Percentiles rank a stretch among this genome's conserved stretches.
These are phyloP conservation scores for Collybia sordida DNA, from an alignment of 768 basidiomycete genomes.

Conservation along the genomic window DNA sequence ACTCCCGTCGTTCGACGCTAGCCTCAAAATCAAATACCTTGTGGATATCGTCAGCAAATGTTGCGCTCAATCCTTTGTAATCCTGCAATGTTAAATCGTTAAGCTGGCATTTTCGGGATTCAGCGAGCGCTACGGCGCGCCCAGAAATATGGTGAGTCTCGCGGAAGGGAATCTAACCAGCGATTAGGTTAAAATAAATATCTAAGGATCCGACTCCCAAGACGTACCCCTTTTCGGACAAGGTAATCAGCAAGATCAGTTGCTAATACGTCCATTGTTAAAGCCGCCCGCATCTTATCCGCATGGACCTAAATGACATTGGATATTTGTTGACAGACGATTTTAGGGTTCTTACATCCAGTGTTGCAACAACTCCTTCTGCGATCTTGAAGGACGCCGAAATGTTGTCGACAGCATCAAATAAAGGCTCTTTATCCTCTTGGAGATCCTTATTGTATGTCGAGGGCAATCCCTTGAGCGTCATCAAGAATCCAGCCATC, in stretches of 20 bases:
- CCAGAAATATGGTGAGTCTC: constrained; percentile 99
- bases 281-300: constrained; percentile 84
- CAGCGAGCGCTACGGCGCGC: constrained; percentile 92
- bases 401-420: constrained; percentile 89
- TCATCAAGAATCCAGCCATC: constrained; percentile 99
- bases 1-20: constrained; percentile 87
- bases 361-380: constrained; percentile 90
- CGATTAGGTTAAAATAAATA: neutral
- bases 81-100: constrained; percentile 80
- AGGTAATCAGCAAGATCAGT: constrained; percentile 99
- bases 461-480: constrained; percentile 93
- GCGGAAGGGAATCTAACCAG: constrained; percentile 81
- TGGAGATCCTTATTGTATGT: constrained; percentile 99
- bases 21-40: constrained; percentile 93
- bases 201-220: neutral
- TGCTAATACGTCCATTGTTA: constrained; percentile 97
- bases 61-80: constrained; percentile 69
- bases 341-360: constrained; percentile 56
- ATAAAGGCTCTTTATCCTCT: constrained; percentile 97
- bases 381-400: constrained; percentile 88
- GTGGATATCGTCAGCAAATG: constrained; percentile 81
- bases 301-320: constrained; percentile 67
- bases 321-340: neutral
- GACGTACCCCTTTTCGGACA: constrained; percentile 92
- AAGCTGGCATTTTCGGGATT: constrained; percentile 76